Base-by-base conservation (phyloP, 2,329 filamentous ascomycete genomes). In the Thelonectria rubi region DNA sequence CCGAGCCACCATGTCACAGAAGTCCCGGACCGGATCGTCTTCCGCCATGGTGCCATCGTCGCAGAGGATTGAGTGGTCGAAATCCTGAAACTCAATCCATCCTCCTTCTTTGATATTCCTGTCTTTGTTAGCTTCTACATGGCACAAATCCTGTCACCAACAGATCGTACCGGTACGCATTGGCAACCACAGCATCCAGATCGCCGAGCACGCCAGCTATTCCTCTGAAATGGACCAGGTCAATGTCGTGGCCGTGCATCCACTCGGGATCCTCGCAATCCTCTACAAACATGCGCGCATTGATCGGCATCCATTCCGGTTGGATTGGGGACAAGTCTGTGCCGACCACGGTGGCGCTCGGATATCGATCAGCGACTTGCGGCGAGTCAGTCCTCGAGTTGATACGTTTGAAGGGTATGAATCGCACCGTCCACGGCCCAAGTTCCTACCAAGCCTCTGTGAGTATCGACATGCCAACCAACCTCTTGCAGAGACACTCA, bases 281-380 rank as follows among this genome's bases (percentile, higher is more conserved):
- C 67, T 90, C 87, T 10, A 90, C 81, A 60, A 88, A 78, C 75
- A 89, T 89, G 8, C 79, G 79, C n/a, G 86, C 80, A 69, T 89
- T 89, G 11, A 83, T 80, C 15, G 86, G 87, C 12, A 88, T 79
- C 74, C 77, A 80, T 37, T 73, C 74, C 2, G 80, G 78, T 64
- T 83, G 80, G 18, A 82, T 82, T 2, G 81, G 79, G 3, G 79
- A 80, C 17, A 82, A 64, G 53, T 82, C 79, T 24, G 76, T 78
- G 46, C 79, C 80, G 15, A 79, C 59, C 2, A 81, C 76, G 46
- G 74, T 75, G 6, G 80, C 75, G 39, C 72, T 71, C n/a, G 79
- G 79, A 55, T 77, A 80, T 20, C 72, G 65, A 64, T 82, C 80
- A 50, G 77, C 81, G 63, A 80, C 79, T 74, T 24, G 20, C 51